Conservation (phyloP, 1,139 yeast genomes). For the Geotrichum histeridarum region DNA sequence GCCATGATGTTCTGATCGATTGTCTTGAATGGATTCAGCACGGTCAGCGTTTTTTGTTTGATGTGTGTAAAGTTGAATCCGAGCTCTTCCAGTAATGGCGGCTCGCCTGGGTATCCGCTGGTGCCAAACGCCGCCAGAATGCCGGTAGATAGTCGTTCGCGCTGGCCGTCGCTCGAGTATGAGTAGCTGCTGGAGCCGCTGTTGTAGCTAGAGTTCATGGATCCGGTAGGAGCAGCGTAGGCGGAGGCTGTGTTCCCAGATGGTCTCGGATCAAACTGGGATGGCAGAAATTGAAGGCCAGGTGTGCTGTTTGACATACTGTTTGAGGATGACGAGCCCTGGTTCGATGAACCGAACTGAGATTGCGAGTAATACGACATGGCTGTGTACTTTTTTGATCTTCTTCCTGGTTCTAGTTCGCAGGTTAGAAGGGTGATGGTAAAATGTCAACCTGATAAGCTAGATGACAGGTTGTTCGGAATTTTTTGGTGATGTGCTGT, state of each 20-base stretch:
- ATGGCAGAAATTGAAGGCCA: conserved; percentile 25
- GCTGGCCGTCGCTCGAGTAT: conserved; percentile 34
- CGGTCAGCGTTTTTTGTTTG: conserved; percentile 77
- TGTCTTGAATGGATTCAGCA: conserved; percentile 66
- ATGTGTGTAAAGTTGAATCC: conserved; percentile 92
- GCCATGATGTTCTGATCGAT: conserved; percentile 73
- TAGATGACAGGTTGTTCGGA: conserved; percentile 13
- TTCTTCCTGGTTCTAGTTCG: too few relatives aligned
- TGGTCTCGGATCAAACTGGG: conserved; percentile 23
- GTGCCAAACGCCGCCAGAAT: conserved; percentile 89
- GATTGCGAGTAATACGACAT: conserved; percentile 17
- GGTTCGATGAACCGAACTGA: conserved; percentile 2
- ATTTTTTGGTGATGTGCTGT: background rate
- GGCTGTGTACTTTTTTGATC: background rate
- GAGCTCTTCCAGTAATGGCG: conserved; percentile 83
- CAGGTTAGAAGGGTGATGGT: background rate
- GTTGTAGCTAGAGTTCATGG: conserved; percentile 8
- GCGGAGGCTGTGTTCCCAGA: conserved; percentile 11
- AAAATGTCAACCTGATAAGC: background rate
- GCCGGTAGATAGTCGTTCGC: conserved; percentile 59
- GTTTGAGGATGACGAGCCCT: background rate
- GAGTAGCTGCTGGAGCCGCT: background rate
- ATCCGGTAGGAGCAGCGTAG: conserved; percentile 11
- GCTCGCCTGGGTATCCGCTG: conserved; percentile 89
- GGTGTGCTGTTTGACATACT: conserved; percentile 2